These are phyloP conservation scores for Maudiozyma pseudohumilis DNA, from an alignment of 805 yeast genomes.

Conservation along the genomic window DNA sequence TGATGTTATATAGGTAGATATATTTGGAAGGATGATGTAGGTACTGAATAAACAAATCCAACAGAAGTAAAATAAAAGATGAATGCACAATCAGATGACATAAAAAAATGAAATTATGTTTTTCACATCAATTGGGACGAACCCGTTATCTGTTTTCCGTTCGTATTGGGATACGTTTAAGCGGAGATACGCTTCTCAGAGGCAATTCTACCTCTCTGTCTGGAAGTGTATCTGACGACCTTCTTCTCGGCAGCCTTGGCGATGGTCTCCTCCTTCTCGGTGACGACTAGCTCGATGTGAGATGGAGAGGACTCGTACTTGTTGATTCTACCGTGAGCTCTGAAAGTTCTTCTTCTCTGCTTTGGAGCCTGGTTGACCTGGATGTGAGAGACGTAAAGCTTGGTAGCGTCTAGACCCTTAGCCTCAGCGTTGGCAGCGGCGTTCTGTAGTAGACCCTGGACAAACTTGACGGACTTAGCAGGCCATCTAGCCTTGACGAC, in stretches of 20 bases:
- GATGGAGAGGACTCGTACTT: slow-evolving; percentile 98
- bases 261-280: slow-evolving; percentile 91
- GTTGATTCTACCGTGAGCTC: slow-evolving; percentile 99
- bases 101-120: neutral
- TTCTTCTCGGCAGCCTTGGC: slow-evolving; percentile 76
- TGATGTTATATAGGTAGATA: slow-evolving; percentile 5
- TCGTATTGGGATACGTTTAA: slow-evolving; percentile 24
- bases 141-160: too few relatives aligned
- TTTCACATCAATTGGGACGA: too few relatives aligned
- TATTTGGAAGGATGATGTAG: neutral
- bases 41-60: too few relatives aligned
- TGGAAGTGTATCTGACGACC: slow-evolving; percentile 66
- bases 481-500: slow-evolving; percentile 99
- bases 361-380: slow-evolving; percentile 99
- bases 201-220: slow-evolving; percentile 89
- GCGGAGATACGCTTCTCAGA: slow-evolving; percentile 81
- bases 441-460: slow-evolving; percentile 89
- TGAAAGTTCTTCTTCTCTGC: slow-evolving; percentile 99
- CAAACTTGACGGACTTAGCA: slow-evolving; percentile 92
- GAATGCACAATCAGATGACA: too few relatives aligned
- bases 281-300: slow-evolving; percentile 94
- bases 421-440: slow-evolving; percentile 99
- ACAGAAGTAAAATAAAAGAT: too few relatives aligned
- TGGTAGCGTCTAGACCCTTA: slow-evolving; percentile 94
- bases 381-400: slow-evolving; percentile 92